Evolutionary conservation across 108 stramenopile species (phyloP).

Genomic region (Stephanodiscus minutulus): DNA sequence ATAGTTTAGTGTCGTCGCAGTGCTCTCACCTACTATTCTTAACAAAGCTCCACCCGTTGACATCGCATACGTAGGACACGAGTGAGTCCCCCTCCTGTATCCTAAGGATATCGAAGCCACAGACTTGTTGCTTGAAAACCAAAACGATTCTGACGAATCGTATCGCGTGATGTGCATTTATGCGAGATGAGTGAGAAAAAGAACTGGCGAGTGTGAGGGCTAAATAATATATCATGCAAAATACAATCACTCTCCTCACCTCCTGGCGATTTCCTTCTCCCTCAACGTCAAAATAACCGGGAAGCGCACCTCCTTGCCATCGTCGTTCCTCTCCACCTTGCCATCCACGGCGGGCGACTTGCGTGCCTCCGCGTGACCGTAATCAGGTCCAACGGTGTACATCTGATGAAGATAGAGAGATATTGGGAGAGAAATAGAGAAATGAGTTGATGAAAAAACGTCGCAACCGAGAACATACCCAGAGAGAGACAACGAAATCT

Average conservation of each 20-base stretch:
- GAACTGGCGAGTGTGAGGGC: not conserved
- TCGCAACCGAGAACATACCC: too few species aligned
- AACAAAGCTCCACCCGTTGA: slow-evolving; percentile 99
- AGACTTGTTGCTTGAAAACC: slow-evolving; percentile 95
- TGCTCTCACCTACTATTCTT: slow-evolving; percentile 81
- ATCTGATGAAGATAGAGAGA: too few species aligned
- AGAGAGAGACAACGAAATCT: not conserved
- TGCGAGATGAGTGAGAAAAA: not conserved
- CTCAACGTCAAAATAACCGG: slow-evolving; percentile 93
- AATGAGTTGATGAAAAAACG: not conserved
- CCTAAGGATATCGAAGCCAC: slow-evolving; percentile 96
- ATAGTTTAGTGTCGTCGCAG: not conserved
- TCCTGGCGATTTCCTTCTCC: slow-evolving; percentile 94
- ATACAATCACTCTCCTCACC: slow-evolving; percentile 3
- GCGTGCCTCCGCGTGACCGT: slow-evolving; percentile 98
- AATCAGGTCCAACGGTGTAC: slow-evolving; percentile 97
- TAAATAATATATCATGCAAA: not conserved
- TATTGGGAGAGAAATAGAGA: too few species aligned
- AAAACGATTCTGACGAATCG: slow-evolving; percentile 64
- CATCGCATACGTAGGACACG: slow-evolving; percentile 96
- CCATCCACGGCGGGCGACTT: slow-evolving; percentile 98
- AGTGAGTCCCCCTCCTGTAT: slow-evolving; percentile 73
- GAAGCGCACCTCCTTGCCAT: slow-evolving; percentile 96
- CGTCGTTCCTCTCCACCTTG: slow-evolving; percentile 92
- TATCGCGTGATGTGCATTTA: not conserved